phyloP scores from a whole-genome alignment of 1,139 yeast genomes.

The Candida albicans region DNA sequence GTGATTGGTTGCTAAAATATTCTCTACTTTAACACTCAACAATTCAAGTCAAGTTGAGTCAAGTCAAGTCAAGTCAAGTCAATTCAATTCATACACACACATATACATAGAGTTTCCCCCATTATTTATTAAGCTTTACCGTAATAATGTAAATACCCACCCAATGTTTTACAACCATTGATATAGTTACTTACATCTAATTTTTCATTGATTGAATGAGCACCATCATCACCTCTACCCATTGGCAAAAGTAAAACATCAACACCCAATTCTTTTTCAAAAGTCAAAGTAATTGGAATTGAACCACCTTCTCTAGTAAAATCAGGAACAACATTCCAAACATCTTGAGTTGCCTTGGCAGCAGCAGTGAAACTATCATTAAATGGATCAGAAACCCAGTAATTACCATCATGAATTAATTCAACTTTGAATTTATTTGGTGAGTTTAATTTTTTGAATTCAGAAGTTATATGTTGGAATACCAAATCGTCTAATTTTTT shows the following conservation, averaged over 20 bases:
- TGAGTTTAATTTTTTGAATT: constrained; percentile 66
- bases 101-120: neutral
- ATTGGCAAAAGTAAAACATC: constrained; percentile 88
- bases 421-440: constrained; percentile 74
- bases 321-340: constrained; percentile 94
- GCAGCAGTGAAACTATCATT: constrained; percentile 95
- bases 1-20: too few relatives aligned
- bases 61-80: neutral
- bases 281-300: constrained; percentile 91
- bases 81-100: neutral
- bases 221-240: constrained; percentile 99
- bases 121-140: constrained; percentile 36
- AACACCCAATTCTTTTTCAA: constrained; percentile 82
- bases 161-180: constrained; percentile 90
- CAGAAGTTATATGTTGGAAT: constrained; percentile 62
- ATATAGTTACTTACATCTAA: constrained; percentile 84
- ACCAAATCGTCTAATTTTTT: constrained; percentile 78
- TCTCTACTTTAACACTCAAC: too few relatives aligned
- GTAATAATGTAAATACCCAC: constrained; percentile 89
- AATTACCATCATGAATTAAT: constrained; percentile 89
- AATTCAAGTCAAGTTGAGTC: neutral
- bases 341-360: constrained; percentile 86
- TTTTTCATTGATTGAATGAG: constrained; percentile 97
- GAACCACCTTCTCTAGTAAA: constrained; percentile 98
- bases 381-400: constrained; percentile 95